Evolutionary conservation across 108 stramenopile species (phyloP).

Genomic region (Pseudonitzschia pungens): DNA sequence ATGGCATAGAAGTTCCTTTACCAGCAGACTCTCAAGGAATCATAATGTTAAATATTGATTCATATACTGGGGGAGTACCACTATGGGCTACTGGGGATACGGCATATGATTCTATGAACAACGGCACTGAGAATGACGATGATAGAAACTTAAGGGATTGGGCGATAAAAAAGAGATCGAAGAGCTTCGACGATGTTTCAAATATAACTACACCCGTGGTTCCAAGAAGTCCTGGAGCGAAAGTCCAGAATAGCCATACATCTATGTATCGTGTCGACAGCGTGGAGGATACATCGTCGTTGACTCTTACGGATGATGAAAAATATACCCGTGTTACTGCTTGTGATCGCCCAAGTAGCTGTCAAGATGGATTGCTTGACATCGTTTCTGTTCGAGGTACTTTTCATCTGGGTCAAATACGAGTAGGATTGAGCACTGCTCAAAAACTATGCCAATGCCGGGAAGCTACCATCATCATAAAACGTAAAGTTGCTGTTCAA

Average conservation of each 20-base stretch:
- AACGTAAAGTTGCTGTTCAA: constrained; percentile 78
- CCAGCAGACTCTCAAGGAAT: constrained; percentile 88
- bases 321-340: constrained; percentile 48
- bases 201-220: not conserved
- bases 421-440: constrained; percentile 81
- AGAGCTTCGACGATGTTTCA: constrained; percentile 22
- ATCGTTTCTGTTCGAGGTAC: constrained; percentile 80
- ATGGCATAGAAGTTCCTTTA: constrained; percentile 82
- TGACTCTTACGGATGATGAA: constrained; percentile 48
- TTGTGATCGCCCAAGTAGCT: constrained; percentile 71
- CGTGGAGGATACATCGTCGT: constrained; percentile 45
- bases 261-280: constrained; percentile 43
- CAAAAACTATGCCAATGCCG: constrained; percentile 78
- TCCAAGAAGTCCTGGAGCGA: constrained; percentile 1
- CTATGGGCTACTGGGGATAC: constrained; percentile 72
- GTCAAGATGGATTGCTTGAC: constrained; percentile 87
- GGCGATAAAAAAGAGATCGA: constrained; percentile 17
- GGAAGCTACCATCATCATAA: constrained; percentile 63
- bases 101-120: not conserved
- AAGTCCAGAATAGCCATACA: not conserved
- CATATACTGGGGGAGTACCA: constrained; percentile 85
- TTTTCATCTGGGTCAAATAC: constrained; percentile 88
- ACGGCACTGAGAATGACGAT: not conserved
- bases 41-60: constrained; percentile 89
- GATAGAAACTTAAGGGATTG: no score